phyloP scores from a whole-genome alignment of 768 basidiomycete species.

The Agrocybe chaxingu region DNA sequence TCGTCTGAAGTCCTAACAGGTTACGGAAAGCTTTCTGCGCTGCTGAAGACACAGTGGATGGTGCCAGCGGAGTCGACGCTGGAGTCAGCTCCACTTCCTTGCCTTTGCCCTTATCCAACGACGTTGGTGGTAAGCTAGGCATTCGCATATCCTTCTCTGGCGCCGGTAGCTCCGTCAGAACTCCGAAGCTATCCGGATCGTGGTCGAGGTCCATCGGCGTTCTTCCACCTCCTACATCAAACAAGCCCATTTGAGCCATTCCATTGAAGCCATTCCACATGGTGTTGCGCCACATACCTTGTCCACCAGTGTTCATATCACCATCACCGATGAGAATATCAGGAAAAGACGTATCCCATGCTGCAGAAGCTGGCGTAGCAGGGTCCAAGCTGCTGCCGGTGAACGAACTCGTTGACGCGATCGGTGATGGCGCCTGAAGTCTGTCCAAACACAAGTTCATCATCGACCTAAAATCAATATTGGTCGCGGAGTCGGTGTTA shows the following conservation, averaged over 20 bases:
- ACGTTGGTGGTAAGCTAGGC: not conserved
- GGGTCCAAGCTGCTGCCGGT: conserved; percentile 27
- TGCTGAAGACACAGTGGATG: not conserved
- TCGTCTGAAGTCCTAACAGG: no score
- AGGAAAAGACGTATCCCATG: conserved; percentile 31
- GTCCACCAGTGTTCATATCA: not conserved
- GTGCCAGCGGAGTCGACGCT: not conserved
- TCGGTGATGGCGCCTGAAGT: conserved; percentile 26
- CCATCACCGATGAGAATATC: conserved; percentile 22
- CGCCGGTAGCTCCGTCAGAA: conserved; percentile 3
- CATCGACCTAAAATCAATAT: not conserved
- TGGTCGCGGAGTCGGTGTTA: not conserved
- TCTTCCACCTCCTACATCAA: conserved; percentile 1
- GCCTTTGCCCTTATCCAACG: conserved; percentile 23
- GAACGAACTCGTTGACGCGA: conserved; percentile 28
- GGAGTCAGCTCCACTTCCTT: conserved; percentile 11
- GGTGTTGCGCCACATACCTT: conserved; percentile 20
- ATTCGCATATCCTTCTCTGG: no score
- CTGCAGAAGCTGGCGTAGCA: conserved; percentile 32
- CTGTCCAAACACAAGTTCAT: conserved; percentile 5
- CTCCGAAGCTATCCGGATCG: conserved; percentile 4
- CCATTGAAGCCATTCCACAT: conserved; percentile 13
- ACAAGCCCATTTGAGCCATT: conserved; percentile 9
- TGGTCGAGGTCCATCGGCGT: not conserved
- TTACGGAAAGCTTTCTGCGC: not conserved